Conservation (phyloP, 257 asterid genomes). For the Verbascum thapsus region DNA sequence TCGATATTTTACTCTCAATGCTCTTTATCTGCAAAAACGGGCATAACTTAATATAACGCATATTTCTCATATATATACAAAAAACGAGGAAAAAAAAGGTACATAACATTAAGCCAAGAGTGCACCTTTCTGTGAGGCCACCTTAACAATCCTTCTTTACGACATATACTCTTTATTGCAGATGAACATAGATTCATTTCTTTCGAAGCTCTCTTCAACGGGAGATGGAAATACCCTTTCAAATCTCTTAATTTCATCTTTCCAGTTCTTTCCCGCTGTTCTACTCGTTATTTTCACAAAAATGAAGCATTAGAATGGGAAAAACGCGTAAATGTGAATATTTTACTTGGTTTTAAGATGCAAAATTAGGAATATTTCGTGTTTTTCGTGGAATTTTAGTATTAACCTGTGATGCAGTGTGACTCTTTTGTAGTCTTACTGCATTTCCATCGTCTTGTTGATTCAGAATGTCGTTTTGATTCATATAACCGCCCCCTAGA, state of each 20-base stretch:
- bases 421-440: no score
- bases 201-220: constrained; percentile 44
- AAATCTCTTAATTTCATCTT: constrained; percentile 53
- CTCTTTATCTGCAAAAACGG: constrained; percentile 49
- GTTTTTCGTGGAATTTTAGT: no score
- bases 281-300: no score
- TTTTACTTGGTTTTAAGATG: no score
- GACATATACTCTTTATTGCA: constrained; percentile 68
- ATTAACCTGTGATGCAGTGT: no score
- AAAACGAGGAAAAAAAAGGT: not conserved
- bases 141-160: constrained; percentile 55
- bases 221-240: constrained; percentile 50
- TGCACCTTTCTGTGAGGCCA: constrained; percentile 74
- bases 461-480: no score
- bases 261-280: constrained; percentile 72
- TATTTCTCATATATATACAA: not conserved
- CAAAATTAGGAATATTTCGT: no score
- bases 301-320: no score
- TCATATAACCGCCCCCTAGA: no score
- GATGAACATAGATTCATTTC: constrained; percentile 53
- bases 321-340: no score
- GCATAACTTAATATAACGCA: not conserved
- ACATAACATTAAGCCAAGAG: not conserved
- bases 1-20: constrained; percentile 37
- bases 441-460: no score